Evolutionary conservation across 306 rosid species (phyloP), one percentile per base, ranked within the genome.

Genomic region (Lathyrus oleraceus): DNA sequence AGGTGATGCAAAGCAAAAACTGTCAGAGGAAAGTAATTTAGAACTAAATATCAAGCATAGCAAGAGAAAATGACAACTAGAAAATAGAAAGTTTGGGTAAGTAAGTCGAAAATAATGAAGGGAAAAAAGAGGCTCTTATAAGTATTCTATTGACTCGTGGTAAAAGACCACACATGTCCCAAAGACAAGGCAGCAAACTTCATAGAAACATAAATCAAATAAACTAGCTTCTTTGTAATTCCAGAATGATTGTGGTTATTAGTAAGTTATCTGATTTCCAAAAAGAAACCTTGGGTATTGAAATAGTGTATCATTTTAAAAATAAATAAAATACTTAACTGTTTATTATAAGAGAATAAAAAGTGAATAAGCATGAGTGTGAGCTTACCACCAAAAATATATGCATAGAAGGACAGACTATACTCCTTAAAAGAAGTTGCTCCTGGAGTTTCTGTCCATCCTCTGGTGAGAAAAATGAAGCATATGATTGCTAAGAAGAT

Each of bases 311-410:
- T 14, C 61, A 30, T 53, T 10, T 1, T 16, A 51, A 53, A 59
- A 53, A 8, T 10, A 73, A 36, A 27, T 10, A 28, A 59, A 58
- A 45, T 35, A 16, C 14, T 2, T n/a, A 23, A 5, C 9, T 43
- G 30, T 47, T 16, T 21, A 56, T 56, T 53, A 25, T 45, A 64
- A 63, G 51, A 49, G 68, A 63, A 67, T 15, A 10, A 78, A 71
- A 57, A 28, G 61, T 61, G 57, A 72, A 77, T 47, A 57, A 48
- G 47, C 69, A 45, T 64, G 36, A 56, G n/a, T 23, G 64, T 23
- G 73, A 72, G 58, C 67, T 81, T 79, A 91, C 99, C 99, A 49
- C 97, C 87, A 66, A 88, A 62, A 75, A 91, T 75, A 79, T 71
- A 85, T 49, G 82, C 74, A 73, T 66, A 75, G 73, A 91, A 84